Evolutionary conservation across 352 stramenopile species (phyloP).

Genomic region (Globisporangium heterothallicum): DNA sequence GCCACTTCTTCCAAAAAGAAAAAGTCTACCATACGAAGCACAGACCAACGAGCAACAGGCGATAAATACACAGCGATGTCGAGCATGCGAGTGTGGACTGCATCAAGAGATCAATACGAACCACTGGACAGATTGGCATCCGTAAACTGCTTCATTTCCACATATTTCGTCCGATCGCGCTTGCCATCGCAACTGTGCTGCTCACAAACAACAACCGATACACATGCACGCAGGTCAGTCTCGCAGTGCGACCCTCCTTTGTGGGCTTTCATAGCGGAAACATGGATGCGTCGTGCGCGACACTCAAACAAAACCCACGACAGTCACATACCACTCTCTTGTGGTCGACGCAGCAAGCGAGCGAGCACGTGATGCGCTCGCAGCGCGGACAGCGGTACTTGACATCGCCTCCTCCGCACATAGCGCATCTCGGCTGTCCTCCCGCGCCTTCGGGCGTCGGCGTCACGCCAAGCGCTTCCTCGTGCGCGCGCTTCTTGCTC

Average conservation of each 20-base stretch:
- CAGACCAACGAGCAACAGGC: not conserved
- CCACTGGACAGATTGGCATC: conserved; percentile 76
- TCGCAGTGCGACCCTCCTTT: not conserved
- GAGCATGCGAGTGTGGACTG: not conserved
- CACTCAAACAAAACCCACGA: not conserved
- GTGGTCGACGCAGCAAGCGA: conserved; percentile 71
- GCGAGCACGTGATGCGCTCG: conserved; percentile 78
- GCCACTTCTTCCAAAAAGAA: conserved; percentile 73
- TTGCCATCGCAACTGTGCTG: conserved; percentile 80
- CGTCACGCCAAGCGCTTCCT: not conserved
- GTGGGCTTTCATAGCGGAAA: not conserved
- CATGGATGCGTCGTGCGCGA: not conserved
- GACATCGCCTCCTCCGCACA: conserved; percentile 42
- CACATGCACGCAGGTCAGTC: not conserved
- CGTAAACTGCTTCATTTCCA: conserved; percentile 63
- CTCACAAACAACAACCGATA: conserved; percentile 3
- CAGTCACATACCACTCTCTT: conserved; percentile 67
- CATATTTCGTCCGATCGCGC: conserved; percentile 78
- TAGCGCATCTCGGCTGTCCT: conserved; percentile 27
- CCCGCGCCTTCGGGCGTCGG: no score
- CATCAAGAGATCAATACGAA: conserved; percentile 11
- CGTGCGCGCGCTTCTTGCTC: conserved; percentile 27
- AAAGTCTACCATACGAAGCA: conserved; percentile 42
- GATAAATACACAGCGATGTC: not conserved
- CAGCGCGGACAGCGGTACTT: conserved; percentile 86